These are phyloP conservation scores for Cutaneotrichosporon dermatis DNA, from an alignment of 1,284 basidiomycete genomes.

Conservation along the genomic window DNA sequence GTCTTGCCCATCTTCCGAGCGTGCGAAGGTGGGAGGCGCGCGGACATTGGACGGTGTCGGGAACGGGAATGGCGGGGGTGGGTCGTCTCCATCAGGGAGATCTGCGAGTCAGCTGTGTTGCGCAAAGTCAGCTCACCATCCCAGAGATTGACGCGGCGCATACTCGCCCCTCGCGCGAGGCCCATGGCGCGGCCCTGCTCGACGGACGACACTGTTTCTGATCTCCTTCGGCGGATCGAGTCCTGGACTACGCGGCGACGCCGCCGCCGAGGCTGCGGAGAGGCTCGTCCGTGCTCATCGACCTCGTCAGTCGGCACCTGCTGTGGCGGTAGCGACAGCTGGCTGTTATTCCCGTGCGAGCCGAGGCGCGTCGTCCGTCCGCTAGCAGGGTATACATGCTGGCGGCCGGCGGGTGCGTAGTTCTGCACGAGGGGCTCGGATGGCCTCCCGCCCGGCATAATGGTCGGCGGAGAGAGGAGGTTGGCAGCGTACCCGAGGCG, in stretches of 20 bases:
- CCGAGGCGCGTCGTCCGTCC: neutral
- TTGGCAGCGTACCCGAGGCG: conserved; percentile 28
- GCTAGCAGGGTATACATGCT: too few relatives aligned
- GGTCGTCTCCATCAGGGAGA: conserved; percentile 36
- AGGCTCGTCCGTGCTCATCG: too few relatives aligned
- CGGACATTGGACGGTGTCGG: conserved; percentile 30
- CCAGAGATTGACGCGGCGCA: conserved; percentile 45
- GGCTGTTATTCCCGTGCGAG: neutral
- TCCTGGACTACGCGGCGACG: conserved; percentile 7
- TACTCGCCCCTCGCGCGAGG: conserved; percentile 41
- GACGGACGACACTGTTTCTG: conserved; percentile 27
- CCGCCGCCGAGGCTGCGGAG: neutral
- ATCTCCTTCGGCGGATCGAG: conserved; percentile 12
- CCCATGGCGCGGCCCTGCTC: conserved; percentile 41
- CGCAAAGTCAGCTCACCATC: conserved; percentile 32
- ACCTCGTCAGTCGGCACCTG: too few relatives aligned
- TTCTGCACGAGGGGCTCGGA: neutral
- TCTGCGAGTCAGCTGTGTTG: conserved; percentile 17
- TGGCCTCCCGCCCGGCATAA: conserved; percentile 33
- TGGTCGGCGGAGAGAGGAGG: conserved; percentile 35
- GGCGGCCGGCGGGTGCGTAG: too few relatives aligned
- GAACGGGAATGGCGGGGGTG: conserved; percentile 43
- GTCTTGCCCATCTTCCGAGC: neutral
- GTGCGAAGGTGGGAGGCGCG: conserved; percentile 29
- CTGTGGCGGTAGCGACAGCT: neutral